Evolutionary conservation across 2,329 filamentous ascomycete species (phyloP).

Genomic region (Pyrenochaeta sp.): DNA sequence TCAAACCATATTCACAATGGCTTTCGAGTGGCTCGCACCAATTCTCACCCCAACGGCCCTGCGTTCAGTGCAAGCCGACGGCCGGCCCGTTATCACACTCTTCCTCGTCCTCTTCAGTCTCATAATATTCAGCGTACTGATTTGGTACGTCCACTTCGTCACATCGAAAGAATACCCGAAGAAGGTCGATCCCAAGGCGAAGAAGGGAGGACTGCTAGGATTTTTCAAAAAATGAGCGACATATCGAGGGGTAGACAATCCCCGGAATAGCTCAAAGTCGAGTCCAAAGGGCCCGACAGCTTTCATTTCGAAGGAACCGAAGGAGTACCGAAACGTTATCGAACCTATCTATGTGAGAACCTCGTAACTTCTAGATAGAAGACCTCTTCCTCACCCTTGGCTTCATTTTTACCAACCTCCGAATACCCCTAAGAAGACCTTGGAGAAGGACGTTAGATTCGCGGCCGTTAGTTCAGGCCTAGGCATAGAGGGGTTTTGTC

Average conservation of each 20-base stretch:
- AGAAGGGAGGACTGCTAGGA: conserved; percentile 31
- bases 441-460: background rate
- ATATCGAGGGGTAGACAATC: no score
- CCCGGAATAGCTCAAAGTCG: no score
- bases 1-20: conserved; percentile 23
- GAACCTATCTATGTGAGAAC: no score
- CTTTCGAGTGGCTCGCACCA: conserved; percentile 39
- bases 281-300: no score
- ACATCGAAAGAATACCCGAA: conserved; percentile 38
- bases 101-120: conserved; percentile 81
- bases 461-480: no score
- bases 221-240: conserved; percentile 34
- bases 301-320: no score
- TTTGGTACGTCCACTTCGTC: conserved; percentile 40
- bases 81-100: conserved; percentile 85
- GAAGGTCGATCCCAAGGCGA: conserved; percentile 33
- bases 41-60: conserved; percentile 42
- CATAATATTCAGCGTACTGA: conserved; percentile 26
- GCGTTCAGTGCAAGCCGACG: conserved; percentile 56
- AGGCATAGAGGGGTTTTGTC: background rate
- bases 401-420: no score
- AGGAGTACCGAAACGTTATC: no score
- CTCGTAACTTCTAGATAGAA: no score
- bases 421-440: background rate
- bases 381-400: no score